Percentiles rank a stretch among this genome's conserved stretches.
These are phyloP conservation scores for Licmophora abbreviata DNA, from an alignment of 108 stramenopile species.

Conservation along the genomic window DNA sequence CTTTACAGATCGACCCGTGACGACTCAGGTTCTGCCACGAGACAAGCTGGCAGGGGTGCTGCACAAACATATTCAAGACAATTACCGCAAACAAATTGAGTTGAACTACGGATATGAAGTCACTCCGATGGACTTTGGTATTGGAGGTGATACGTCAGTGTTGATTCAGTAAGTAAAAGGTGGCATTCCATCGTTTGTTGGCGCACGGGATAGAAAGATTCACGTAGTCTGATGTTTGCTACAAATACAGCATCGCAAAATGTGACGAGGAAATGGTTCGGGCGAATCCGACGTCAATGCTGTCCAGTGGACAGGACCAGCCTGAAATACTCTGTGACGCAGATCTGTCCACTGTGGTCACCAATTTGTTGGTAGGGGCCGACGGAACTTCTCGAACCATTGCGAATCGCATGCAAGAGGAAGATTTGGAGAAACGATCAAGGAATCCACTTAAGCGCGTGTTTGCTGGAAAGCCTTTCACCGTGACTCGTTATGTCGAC, in stretches of 20 bases:
- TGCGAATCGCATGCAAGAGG: slow-evolving; percentile 51
- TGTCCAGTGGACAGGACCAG: not conserved
- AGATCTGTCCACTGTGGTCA: slow-evolving; percentile 10
- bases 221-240: too few relatives aligned
- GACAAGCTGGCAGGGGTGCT: slow-evolving; percentile 74
- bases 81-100: slow-evolving; percentile 37
- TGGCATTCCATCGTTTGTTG: not conserved
- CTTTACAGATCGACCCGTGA: slow-evolving; percentile 56
- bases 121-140: slow-evolving; percentile 39
- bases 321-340: slow-evolving; percentile 25
- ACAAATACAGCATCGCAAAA: not conserved
- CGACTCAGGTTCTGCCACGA: slow-evolving; percentile 63
- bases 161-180: not conserved
- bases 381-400: slow-evolving; percentile 68
- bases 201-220: too few relatives aligned
- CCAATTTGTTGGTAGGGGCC: slow-evolving; percentile 54
- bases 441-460: slow-evolving; percentile 28
- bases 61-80: slow-evolving; percentile 38
- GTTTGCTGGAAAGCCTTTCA: slow-evolving; percentile 35
- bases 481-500: slow-evolving; percentile 49
- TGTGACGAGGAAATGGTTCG: not conserved
- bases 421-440: slow-evolving; percentile 27
- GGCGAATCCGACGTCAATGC: not conserved
- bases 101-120: slow-evolving; percentile 55
- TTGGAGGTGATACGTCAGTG: not conserved